phyloP scores from a whole-genome alignment of 177 flowering plant species.

The Vitis hybrid region DNA sequence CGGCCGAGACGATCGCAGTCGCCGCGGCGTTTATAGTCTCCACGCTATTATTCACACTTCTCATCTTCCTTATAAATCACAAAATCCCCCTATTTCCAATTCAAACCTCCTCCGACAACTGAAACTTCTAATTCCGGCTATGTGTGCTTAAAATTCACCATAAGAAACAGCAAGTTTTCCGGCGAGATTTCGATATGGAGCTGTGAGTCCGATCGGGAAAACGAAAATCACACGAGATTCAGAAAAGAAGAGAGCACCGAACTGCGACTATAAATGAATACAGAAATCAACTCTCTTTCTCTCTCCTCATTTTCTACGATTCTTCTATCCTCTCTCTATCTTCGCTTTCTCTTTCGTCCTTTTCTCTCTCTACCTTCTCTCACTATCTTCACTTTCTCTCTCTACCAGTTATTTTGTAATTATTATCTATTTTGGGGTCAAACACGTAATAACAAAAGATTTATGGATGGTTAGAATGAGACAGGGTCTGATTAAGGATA shows the following conservation, averaged over 20 bases:
- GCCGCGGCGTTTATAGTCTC: conserved; percentile 53
- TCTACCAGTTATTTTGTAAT: background rate
- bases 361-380: conserved; percentile 2
- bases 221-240: conserved; percentile 1
- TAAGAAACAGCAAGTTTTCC: background rate
- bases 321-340: conserved; percentile 1
- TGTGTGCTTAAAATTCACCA: background rate
- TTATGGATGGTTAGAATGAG: background rate
- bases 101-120: background rate
- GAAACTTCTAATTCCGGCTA: background rate
- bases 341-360: conserved; percentile 5
- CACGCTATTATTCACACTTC: conserved; percentile 30
- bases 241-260: background rate
- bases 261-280: conserved; percentile 5
- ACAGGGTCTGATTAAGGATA: background rate
- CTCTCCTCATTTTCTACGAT: background rate
- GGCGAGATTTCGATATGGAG: background rate
- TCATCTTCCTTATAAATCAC: conserved; percentile 17
- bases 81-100: background rate
- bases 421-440: background rate
- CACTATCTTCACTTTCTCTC: background rate
- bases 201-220: background rate
- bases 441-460: conserved; percentile 1
- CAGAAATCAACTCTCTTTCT: background rate
- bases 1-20: conserved; percentile 45